phyloP scores from a whole-genome alignment of 495 filamentous ascomycete genomes.

The Trichoderma parareesei region DNA sequence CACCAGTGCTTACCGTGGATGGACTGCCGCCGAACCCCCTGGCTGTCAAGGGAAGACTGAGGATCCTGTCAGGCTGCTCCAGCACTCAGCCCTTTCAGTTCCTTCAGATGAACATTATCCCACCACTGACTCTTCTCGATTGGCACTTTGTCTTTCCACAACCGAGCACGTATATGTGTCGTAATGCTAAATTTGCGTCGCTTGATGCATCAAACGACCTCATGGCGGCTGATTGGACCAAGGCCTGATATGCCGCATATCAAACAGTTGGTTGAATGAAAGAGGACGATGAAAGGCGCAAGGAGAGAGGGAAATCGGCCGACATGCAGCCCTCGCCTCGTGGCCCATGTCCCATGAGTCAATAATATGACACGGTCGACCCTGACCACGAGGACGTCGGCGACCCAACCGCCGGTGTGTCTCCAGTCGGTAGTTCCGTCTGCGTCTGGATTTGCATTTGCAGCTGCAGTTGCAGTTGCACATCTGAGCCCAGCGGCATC shows the following conservation, averaged over 20 bases:
- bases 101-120: too few relatives aligned
- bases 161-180: too few relatives aligned
- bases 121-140: too few relatives aligned
- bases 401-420: neutral
- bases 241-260: too few relatives aligned
- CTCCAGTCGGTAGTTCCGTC: neutral
- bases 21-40: neutral
- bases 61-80: too few relatives aligned
- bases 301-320: neutral
- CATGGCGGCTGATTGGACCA: too few relatives aligned
- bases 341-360: neutral
- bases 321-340: too few relatives aligned
- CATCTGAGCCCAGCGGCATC: neutral
- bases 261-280: too few relatives aligned
- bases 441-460: conserved; percentile 3
- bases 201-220: neutral
- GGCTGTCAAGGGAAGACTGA: neutral
- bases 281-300: neutral
- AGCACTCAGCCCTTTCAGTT: too few relatives aligned
- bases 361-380: conserved; percentile 2
- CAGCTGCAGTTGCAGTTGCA: neutral
- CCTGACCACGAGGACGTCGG: conserved; percentile 1
- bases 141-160: too few relatives aligned
- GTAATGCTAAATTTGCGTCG: neutral
- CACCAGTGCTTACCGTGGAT: neutral